Conservation (phyloP, 1,139 yeast genomes). For the Geotrichum histeridarum region DNA sequence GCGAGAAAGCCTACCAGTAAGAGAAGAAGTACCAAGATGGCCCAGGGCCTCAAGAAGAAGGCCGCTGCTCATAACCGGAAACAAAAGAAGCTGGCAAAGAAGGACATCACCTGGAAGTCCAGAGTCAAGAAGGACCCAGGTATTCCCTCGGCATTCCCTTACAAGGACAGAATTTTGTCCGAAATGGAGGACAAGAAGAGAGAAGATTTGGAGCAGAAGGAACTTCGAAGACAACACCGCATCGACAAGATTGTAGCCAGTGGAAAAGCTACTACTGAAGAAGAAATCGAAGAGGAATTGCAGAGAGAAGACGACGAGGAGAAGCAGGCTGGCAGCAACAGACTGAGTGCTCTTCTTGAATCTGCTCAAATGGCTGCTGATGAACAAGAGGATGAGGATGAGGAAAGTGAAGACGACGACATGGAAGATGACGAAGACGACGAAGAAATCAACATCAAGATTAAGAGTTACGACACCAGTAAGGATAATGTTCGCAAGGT, state of each 20-base stretch:
- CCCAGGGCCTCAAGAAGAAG: slow-evolving; percentile 94
- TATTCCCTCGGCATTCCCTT: slow-evolving; percentile 91
- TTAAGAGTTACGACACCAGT: slow-evolving; percentile 19
- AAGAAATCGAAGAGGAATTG: slow-evolving; percentile 41
- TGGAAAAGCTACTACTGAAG: neutral
- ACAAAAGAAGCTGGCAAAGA: slow-evolving; percentile 74
- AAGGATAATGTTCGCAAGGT: slow-evolving; percentile 83
- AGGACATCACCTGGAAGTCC: slow-evolving; percentile 90
- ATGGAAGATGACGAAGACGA: slow-evolving; percentile 28
- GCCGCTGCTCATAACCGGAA: slow-evolving; percentile 89
- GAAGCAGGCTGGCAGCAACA: slow-evolving; percentile 38
- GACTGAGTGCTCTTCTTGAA: slow-evolving; percentile 78
- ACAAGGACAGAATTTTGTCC: slow-evolving; percentile 73
- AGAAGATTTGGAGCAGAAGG: slow-evolving; percentile 35
- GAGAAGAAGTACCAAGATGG: slow-evolving; percentile 84
- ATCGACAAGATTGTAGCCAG: slow-evolving; percentile 26
- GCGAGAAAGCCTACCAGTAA: slow-evolving; percentile 53
- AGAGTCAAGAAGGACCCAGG: slow-evolving; percentile 82
- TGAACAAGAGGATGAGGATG: slow-evolving; percentile 47
- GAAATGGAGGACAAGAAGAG: slow-evolving; percentile 76
- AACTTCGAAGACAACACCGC: slow-evolving; percentile 17
- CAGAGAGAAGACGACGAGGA: slow-evolving; percentile 21
- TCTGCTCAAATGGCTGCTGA: slow-evolving; percentile 82
- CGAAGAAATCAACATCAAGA: slow-evolving; percentile 13
- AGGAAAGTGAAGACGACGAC: slow-evolving; percentile 31